These are phyloP conservation scores for Neoboletus brunneissimus DNA, from an alignment of 768 basidiomycete genomes.

Conservation along the genomic window DNA sequence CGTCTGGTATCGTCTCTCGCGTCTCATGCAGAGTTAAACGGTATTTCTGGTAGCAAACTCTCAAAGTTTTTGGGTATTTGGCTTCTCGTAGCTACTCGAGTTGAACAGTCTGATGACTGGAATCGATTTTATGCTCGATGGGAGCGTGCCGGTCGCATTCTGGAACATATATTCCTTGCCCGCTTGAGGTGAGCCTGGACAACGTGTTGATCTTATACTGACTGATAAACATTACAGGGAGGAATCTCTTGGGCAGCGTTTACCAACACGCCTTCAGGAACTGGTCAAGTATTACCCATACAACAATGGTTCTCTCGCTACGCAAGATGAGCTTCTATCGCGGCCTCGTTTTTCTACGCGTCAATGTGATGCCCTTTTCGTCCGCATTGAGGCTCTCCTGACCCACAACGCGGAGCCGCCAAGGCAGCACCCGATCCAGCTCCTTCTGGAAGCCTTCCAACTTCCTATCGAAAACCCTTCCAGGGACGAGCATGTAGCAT, in stretches of 20 bases:
- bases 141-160: constrained; percentile 67
- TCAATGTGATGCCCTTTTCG: constrained; percentile 58
- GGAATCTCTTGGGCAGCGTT: constrained; percentile 49
- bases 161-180: constrained; percentile 77
- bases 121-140: constrained; percentile 65
- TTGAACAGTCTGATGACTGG: constrained; percentile 57
- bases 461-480: constrained; percentile 31
- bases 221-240: constrained; percentile 42
- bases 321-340: constrained; percentile 48
- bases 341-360: constrained; percentile 69
- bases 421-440: constrained; percentile 53
- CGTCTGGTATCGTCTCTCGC: constrained; percentile 68
- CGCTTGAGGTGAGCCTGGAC: constrained; percentile 55
- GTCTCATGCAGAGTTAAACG: constrained; percentile 66
- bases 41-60: constrained; percentile 75
- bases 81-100: constrained; percentile 53
- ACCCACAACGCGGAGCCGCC: constrained; percentile 33
- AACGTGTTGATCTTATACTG: neutral
- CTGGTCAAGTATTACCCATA: constrained; percentile 73
- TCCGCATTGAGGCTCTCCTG: constrained; percentile 60
- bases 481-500: constrained; percentile 33
- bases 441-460: constrained; percentile 64
- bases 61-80: constrained; percentile 72
- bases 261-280: constrained; percentile 70
- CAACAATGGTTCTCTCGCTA: constrained; percentile 26